Evolutionary conservation across 2,329 filamentous ascomycete species (phyloP).

Genomic region (Clarireedia monteithiana): DNA sequence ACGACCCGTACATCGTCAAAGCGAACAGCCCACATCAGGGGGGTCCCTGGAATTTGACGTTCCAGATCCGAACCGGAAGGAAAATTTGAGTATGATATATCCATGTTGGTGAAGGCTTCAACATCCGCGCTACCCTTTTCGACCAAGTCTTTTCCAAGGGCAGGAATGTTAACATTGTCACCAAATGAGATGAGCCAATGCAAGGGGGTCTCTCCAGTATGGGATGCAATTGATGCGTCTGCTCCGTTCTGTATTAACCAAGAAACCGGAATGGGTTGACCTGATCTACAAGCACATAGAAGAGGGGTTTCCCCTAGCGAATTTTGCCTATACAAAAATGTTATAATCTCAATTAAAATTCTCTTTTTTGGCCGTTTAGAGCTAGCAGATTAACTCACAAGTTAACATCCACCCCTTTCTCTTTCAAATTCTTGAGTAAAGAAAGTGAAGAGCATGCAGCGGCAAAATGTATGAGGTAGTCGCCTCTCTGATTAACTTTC

Average conservation of each 20-base stretch:
- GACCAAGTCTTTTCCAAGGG: constrained; percentile 2
- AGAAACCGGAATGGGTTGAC: background rate
- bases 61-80: background rate
- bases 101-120: background rate
- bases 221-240: background rate
- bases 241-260: background rate
- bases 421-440: background rate
- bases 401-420: background rate
- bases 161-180: background rate
- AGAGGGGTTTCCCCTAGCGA: background rate
- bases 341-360: background rate
- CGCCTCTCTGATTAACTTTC: background rate
- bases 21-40: constrained; percentile 3
- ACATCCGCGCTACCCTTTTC: background rate
- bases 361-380: background rate
- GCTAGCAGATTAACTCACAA: background rate
- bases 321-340: background rate
- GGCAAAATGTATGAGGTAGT: background rate
- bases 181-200: constrained; percentile 4
- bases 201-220: background rate
- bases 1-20: background rate
- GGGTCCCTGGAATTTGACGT: background rate
- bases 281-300: background rate
- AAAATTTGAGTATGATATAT: background rate
- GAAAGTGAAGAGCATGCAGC: background rate